phyloP scores from a whole-genome alignment of 1,139 yeast species.

The Lodderomyces orthopsilosis region DNA sequence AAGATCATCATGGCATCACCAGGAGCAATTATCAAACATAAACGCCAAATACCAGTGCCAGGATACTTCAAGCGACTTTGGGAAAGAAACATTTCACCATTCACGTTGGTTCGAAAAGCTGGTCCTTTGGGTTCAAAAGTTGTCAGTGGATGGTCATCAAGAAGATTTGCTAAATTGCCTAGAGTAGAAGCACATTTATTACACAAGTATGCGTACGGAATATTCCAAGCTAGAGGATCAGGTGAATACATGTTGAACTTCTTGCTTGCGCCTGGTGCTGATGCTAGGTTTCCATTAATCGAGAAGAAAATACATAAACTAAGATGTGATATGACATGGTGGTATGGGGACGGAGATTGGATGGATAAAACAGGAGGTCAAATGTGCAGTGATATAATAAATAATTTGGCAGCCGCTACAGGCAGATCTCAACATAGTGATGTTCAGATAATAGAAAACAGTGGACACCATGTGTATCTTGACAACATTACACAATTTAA shows the following conservation, averaged over 20 bases:
- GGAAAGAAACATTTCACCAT: conserved; percentile 73
- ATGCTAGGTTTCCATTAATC: conserved; percentile 61
- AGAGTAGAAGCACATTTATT: conserved; percentile 40
- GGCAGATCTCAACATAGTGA: conserved; percentile 25
- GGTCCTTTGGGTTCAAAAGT: conserved; percentile 68
- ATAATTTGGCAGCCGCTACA: conserved; percentile 21
- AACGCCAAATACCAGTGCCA: conserved; percentile 50
- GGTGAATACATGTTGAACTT: conserved; percentile 76
- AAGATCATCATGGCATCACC: conserved; percentile 56
- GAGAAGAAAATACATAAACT: conserved; percentile 47
- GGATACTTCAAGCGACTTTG: conserved; percentile 62
- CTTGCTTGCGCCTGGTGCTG: conserved; percentile 71
- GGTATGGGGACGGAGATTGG: conserved; percentile 78
- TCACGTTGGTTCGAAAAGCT: conserved; percentile 58
- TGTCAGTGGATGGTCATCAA: conserved; percentile 74
- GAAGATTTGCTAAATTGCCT: conserved; percentile 56
- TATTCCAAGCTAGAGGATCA: conserved; percentile 68
- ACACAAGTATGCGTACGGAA: conserved; percentile 67
- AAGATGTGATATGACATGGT: conserved; percentile 58
- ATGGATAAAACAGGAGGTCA: conserved; percentile 65
- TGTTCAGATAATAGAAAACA: conserved; percentile 45
- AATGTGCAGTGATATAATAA: conserved; percentile 36
- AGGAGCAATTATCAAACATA: conserved; percentile 58
- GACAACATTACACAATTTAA: conserved; percentile 58
- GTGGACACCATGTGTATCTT: conserved; percentile 73